Conservation (phyloP, 768 basidiomycete species). For the Trametopsis cervina region DNA sequence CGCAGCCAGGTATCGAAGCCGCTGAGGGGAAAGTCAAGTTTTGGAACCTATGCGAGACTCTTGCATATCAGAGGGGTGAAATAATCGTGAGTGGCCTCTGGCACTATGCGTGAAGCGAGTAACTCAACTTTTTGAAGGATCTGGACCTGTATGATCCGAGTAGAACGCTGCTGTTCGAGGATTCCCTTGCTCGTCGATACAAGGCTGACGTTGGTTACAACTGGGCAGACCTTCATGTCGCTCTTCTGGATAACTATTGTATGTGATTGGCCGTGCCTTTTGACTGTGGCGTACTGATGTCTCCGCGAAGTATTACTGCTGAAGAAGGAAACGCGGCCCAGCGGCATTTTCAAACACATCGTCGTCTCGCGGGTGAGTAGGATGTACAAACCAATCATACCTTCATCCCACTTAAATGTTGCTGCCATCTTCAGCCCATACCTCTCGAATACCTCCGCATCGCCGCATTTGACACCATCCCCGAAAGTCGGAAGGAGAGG, state of each 20-base stretch:
- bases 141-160: constrained; percentile 76
- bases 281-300: neutral
- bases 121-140: too few species aligned
- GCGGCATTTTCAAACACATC: constrained; percentile 40
- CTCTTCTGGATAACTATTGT: constrained; percentile 76
- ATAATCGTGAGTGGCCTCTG: constrained; percentile 58
- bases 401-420: neutral
- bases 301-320: constrained; percentile 49
- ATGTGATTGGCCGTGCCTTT: constrained; percentile 18
- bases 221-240: constrained; percentile 65
- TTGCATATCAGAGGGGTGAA: constrained; percentile 72
- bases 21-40: constrained; percentile 88
- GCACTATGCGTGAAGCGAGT: too few species aligned
- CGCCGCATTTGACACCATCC: constrained; percentile 50
- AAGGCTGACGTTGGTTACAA: constrained; percentile 59
- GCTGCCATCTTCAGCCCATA: constrained; percentile 48
- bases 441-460: constrained; percentile 74
- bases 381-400: neutral
- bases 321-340: constrained; percentile 48
- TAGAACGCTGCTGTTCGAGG: constrained; percentile 63
- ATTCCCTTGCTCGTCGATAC: constrained; percentile 52
- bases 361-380: constrained; percentile 60
- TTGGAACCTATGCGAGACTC: constrained; percentile 70
- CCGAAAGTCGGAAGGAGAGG: constrained; percentile 60
- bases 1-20: constrained; percentile 87